Evolutionary conservation across 2,329 filamentous ascomycete genomes (phyloP).

Genomic region (Monosporascus sp.): DNA sequence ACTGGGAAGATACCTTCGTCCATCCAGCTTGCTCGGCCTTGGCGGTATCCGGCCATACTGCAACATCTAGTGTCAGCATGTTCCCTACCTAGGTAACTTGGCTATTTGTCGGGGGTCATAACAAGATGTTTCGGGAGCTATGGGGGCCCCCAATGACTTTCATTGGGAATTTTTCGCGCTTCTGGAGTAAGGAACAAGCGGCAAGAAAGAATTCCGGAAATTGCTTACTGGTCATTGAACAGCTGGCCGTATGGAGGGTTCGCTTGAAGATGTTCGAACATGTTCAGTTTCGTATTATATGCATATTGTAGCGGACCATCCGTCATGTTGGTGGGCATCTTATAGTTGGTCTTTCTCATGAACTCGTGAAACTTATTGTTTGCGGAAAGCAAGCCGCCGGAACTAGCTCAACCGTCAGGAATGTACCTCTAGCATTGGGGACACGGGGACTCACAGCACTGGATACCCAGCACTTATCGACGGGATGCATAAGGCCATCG

Average conservation of each 20-base stretch:
- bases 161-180: too few species aligned
- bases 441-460: conserved; percentile 17
- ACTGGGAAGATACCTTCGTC: conserved; percentile 25
- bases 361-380: conserved; percentile 25
- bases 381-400: conserved; percentile 3
- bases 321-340: conserved; percentile 22
- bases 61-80: too few species aligned
- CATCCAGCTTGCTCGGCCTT: conserved; percentile 25
- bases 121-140: too few species aligned
- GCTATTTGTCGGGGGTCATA: too few species aligned
- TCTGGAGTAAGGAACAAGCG: too few species aligned
- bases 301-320: conserved; percentile 27
- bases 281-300: conserved; percentile 27
- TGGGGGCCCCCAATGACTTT: too few species aligned
- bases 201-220: too few species aligned
- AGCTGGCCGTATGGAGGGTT: conserved; percentile 20
- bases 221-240: conserved; percentile 28
- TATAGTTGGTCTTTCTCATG: conserved; percentile 21
- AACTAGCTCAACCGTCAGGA: conserved; percentile 1
- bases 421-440: not conserved
- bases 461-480: conserved; percentile 21
- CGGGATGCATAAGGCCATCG: conserved; percentile 19
- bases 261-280: conserved; percentile 28
- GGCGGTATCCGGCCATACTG: conserved; percentile 27
- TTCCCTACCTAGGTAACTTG: too few species aligned